Conservation (phyloP, 2,329 filamentous ascomycete genomes). For the Penicillium capsulatum region DNA sequence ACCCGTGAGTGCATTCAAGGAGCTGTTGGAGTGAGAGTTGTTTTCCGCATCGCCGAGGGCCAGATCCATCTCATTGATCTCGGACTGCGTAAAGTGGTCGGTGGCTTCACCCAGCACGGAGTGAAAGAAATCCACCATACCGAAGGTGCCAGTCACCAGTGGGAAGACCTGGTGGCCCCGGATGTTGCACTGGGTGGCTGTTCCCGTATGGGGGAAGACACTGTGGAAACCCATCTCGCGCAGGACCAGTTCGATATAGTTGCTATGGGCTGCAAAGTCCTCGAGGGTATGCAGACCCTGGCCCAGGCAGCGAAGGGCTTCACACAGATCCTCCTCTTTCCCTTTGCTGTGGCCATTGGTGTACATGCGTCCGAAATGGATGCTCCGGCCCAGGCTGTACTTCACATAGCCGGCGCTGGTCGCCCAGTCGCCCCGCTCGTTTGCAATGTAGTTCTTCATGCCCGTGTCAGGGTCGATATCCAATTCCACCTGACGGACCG, state of each 20-base stretch:
- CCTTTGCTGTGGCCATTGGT: constrained; percentile 61
- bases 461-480: constrained; percentile 71
- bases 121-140: constrained; percentile 78
- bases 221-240: constrained; percentile 65
- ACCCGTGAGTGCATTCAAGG: constrained; percentile 61
- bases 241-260: constrained; percentile 74
- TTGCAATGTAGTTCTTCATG: constrained; percentile 99
- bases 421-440: constrained; percentile 80
- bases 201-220: constrained; percentile 72
- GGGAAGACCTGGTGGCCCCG: constrained; percentile 66
- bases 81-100: constrained; percentile 79
- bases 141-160: constrained; percentile 68
- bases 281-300: constrained; percentile 74
- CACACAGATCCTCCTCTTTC: constrained; percentile 72
- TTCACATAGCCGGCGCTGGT: constrained; percentile 83
- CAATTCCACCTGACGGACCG: constrained; percentile 66
- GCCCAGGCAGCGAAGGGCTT: constrained; percentile 71
- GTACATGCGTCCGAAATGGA: constrained; percentile 74
- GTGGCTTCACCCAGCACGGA: constrained; percentile 72
- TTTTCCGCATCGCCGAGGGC: constrained; percentile 66
- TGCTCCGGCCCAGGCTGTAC: constrained; percentile 67
- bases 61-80: constrained; percentile 74
- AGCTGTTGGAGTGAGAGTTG: constrained; percentile 39
- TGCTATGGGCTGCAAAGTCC: constrained; percentile 76
- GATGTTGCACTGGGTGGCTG: constrained; percentile 60